Evolutionary conservation across 768 basidiomycete genomes (phyloP).

Genomic region (Trichaptum fuscoviolaceum): DNA sequence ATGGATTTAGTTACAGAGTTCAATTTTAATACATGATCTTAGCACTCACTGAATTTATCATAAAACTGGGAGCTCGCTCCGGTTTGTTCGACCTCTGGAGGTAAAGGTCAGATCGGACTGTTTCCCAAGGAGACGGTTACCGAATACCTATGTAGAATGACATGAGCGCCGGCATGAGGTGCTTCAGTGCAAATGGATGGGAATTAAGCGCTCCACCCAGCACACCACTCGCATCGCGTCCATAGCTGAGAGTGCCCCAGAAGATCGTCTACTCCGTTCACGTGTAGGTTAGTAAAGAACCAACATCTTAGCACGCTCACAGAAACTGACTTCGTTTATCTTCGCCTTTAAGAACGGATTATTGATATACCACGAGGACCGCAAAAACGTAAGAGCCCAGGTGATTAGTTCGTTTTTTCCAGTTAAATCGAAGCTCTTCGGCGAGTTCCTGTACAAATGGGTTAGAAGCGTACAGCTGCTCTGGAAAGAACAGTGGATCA

Average conservation of each 20-base stretch:
- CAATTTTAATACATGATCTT: slow-evolving; percentile 6
- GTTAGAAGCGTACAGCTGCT: background rate
- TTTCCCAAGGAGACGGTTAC: slow-evolving; percentile 5
- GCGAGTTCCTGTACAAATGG: slow-evolving; percentile 43
- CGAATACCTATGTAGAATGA: slow-evolving; percentile 88
- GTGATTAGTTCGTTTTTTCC: slow-evolving; percentile 84
- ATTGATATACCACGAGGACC: slow-evolving; percentile 96
- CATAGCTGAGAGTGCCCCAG: slow-evolving; percentile 62
- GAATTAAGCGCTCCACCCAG: slow-evolving; percentile 80
- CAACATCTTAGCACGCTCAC: background rate
- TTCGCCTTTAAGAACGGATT: slow-evolving; percentile 97
- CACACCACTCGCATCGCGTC: slow-evolving; percentile 63
- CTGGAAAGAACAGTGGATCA: slow-evolving; percentile 24
- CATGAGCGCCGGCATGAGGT: slow-evolving; percentile 88
- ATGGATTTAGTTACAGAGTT: slow-evolving; percentile 5
- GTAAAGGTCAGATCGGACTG: slow-evolving; percentile 8
- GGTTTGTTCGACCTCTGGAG: slow-evolving; percentile 90
- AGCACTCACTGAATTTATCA: slow-evolving; percentile 85
- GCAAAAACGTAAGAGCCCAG: slow-evolving; percentile 87
- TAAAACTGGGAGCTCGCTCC: slow-evolving; percentile 98
- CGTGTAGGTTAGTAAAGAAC: slow-evolving; percentile 6
- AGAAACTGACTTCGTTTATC: slow-evolving; percentile 73
- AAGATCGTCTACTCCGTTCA: slow-evolving; percentile 53
- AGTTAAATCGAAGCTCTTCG: slow-evolving; percentile 75
- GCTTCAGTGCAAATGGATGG: slow-evolving; percentile 77